Conservation (phyloP, 495 filamentous ascomycete genomes). For the Aspergillus kassunensis region DNA sequence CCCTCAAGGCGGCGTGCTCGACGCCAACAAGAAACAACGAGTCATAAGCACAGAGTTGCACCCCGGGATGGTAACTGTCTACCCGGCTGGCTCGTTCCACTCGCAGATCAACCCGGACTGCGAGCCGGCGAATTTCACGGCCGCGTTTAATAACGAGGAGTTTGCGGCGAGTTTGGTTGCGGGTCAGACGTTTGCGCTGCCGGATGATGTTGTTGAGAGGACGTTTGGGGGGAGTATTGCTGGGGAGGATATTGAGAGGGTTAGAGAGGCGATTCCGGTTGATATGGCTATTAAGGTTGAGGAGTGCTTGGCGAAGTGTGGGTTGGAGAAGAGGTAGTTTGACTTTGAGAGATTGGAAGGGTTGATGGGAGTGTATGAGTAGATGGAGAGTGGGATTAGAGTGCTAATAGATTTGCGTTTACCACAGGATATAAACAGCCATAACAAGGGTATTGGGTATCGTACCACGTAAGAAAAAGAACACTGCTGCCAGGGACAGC, state of each 20-base stretch:
- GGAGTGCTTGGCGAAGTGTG: slow-evolving; percentile 27
- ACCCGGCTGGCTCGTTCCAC: slow-evolving; percentile 43
- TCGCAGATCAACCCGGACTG: slow-evolving; percentile 49
- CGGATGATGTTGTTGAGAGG: slow-evolving; percentile 19
- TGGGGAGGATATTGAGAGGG: slow-evolving; percentile 25
- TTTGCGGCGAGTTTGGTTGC: slow-evolving; percentile 22
- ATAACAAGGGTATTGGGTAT: no score
- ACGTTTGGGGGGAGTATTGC: slow-evolving; percentile 25
- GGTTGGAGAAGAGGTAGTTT: slow-evolving; percentile 15
- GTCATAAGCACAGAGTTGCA: slow-evolving; percentile 26
- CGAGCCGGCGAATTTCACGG: slow-evolving; percentile 25
- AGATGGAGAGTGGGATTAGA: no score
- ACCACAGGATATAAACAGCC: no score
- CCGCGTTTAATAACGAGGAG: slow-evolving; percentile 24
- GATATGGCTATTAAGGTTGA: slow-evolving; percentile 20
- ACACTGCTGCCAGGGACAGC: no score
- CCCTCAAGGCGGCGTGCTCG: slow-evolving; percentile 28
- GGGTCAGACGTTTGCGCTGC: slow-evolving; percentile 15
- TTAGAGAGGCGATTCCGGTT: slow-evolving; percentile 18
- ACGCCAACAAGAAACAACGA: slow-evolving; percentile 23
- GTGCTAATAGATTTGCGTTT: no score
- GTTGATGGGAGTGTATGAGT: no score
- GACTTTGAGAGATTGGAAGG: not conserved
- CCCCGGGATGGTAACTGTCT: slow-evolving; percentile 46
- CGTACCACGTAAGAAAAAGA: no score